Evolutionary conservation across 495 filamentous ascomycete species (phyloP).

Genomic region (Trichoderma parareesei): DNA sequence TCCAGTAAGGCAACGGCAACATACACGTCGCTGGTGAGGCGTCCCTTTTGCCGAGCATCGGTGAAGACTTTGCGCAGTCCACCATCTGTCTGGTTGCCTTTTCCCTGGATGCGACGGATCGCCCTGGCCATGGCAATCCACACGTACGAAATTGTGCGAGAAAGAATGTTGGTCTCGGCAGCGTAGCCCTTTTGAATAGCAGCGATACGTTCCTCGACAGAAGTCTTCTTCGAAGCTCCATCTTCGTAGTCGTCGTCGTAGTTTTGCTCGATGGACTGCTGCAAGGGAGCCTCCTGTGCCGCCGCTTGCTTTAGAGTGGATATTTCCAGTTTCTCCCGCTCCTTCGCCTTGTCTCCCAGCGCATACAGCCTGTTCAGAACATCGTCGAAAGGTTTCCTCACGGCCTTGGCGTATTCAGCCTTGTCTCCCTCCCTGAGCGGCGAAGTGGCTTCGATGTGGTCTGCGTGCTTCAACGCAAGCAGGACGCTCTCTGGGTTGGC

Average conservation of each 20-base stretch:
- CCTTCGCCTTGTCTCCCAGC: constrained; percentile 62
- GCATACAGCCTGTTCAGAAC: constrained; percentile 78
- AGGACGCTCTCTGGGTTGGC: constrained; percentile 93
- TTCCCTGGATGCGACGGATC: constrained; percentile 90
- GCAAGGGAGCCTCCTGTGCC: constrained; percentile 25
- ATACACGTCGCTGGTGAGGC: constrained; percentile 88
- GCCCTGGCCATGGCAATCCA: constrained; percentile 94
- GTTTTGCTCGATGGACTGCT: constrained; percentile 30
- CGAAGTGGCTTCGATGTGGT: constrained; percentile 68
- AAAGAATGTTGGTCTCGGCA: constrained; percentile 62
- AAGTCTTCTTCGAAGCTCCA: constrained; percentile 49
- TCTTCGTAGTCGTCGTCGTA: constrained; percentile 52
- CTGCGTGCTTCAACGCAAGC: constrained; percentile 79
- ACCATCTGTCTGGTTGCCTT: constrained; percentile 64
- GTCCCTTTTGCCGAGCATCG: constrained; percentile 76
- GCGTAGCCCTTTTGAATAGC: constrained; percentile 61
- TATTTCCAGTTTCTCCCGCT: constrained; percentile 62
- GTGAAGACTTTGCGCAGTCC: constrained; percentile 80
- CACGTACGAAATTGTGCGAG: constrained; percentile 72
- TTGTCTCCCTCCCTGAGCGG: constrained; percentile 64
- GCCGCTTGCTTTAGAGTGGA: constrained; percentile 59
- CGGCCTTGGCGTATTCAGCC: constrained; percentile 56
- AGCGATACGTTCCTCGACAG: constrained; percentile 57
- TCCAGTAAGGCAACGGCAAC: constrained; percentile 87
- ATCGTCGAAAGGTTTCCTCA: constrained; percentile 74